A percentile compares a stretch with the other conserved stretches of the same genome.
These are phyloP conservation scores for Amaranthus cruentus DNA, from an alignment of 148 eudicot genomes.

Conservation along the genomic window DNA sequence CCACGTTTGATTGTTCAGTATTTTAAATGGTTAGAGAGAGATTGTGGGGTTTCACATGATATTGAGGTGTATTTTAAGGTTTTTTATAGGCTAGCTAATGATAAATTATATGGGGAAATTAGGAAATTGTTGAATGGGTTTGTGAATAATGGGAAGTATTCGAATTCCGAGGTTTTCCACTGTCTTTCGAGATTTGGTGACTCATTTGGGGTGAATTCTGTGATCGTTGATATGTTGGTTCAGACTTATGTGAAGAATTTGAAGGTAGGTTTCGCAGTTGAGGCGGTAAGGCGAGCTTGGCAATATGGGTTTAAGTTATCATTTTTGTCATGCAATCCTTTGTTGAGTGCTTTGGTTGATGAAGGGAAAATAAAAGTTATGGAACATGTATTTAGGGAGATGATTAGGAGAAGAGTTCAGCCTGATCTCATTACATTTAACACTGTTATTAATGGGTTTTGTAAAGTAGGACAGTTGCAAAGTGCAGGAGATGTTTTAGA, in stretches of 20 bases:
- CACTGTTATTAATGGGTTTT: slow-evolving; percentile 52
- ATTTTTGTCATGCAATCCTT: slow-evolving; percentile 44
- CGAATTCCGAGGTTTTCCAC: slow-evolving; percentile 48
- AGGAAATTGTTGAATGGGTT: slow-evolving; percentile 49
- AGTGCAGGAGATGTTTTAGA: slow-evolving; percentile 60
- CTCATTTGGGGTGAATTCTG: slow-evolving; percentile 30
- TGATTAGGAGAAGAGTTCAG: slow-evolving; percentile 52
- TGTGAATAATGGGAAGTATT: slow-evolving; percentile 32
- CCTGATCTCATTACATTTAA: slow-evolving; percentile 57
- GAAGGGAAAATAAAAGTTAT: slow-evolving; percentile 32
- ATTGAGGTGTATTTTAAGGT: slow-evolving; percentile 36
- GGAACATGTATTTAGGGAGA: slow-evolving; percentile 54
- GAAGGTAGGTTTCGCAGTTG: slow-evolving; percentile 45
- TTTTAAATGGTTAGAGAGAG: slow-evolving; percentile 50
- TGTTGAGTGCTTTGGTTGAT: slow-evolving; percentile 52
- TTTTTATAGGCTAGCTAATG: slow-evolving; percentile 34
- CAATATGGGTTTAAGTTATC: slow-evolving; percentile 67
- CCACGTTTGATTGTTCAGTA: slow-evolving; percentile 27
- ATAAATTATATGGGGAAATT: slow-evolving; percentile 39
- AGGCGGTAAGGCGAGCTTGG: slow-evolving; percentile 60
- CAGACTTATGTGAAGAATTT: slow-evolving; percentile 36
- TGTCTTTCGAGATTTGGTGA: slow-evolving; percentile 27
- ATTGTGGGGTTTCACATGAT: slow-evolving; percentile 32
- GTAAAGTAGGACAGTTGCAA: slow-evolving; percentile 57
- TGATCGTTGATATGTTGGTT: slow-evolving; percentile 59